Conservation (phyloP, 306 rosid genomes). For the Castanea sativa region DNA sequence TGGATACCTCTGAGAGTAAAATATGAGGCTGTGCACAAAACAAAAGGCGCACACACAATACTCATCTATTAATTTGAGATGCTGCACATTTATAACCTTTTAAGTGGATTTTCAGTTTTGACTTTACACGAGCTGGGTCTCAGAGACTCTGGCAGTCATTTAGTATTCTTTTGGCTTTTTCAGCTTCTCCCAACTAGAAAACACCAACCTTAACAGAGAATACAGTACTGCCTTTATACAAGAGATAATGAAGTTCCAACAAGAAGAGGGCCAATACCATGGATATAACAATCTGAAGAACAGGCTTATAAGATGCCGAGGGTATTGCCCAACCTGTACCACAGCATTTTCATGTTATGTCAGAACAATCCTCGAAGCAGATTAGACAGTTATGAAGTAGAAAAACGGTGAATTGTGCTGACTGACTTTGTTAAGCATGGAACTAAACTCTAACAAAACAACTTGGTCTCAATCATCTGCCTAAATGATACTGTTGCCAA, state of each 20-base stretch:
- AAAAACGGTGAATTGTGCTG: not conserved
- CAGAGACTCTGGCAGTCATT: not conserved
- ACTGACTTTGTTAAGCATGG: not conserved
- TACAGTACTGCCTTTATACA: slow-evolving; percentile 54
- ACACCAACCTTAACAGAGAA: slow-evolving; percentile 54
- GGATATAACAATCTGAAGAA: slow-evolving; percentile 95
- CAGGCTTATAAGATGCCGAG: slow-evolving; percentile 90
- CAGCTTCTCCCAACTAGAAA: slow-evolving; percentile 59
- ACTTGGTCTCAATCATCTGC: not conserved
- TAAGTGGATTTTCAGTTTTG: not conserved
- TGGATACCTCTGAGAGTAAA: not conserved
- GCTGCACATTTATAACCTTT: not conserved
- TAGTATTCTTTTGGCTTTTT: slow-evolving; percentile 39
- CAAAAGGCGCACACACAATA: not conserved
- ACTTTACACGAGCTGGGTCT: not conserved
- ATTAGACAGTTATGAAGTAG: not conserved
- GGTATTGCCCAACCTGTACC: slow-evolving; percentile 83
- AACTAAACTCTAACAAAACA: not conserved
- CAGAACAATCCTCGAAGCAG: not conserved
- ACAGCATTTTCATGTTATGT: not conserved
- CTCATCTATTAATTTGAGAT: not conserved
- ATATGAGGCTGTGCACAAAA: not conserved
- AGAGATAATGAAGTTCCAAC: slow-evolving; percentile 71
- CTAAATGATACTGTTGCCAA: not conserved
- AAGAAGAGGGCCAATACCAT: slow-evolving; percentile 97